Evolutionary conservation across 495 filamentous ascomycete genomes (phyloP), one percentile per base, ranked within the genome.

Genomic region (Neurospora sp.): DNA sequence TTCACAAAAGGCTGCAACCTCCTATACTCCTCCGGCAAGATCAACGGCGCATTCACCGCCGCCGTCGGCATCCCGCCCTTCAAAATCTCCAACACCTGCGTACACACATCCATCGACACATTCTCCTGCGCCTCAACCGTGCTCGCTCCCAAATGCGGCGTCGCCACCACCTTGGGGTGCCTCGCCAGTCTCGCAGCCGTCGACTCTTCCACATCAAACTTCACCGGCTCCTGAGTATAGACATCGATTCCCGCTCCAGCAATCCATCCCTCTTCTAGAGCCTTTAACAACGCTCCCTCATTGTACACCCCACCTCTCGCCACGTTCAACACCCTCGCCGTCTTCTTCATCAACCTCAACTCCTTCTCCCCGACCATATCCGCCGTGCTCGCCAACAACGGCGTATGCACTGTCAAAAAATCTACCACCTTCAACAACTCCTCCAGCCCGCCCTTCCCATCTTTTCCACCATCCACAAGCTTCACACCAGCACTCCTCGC

Each of bases 51-150:
- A 72, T 93, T 93, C 70, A 93, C 91, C 8, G 91, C 90, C 39
- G 86, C 87, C 12, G 90, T 91, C 1, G 91, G 91, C 16, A 92
- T 83, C 3, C 88, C 87, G 11, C 91, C 91, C 12, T 83, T 81
- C 35, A 93, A 76, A 71, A 93, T 91, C 69, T 87, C 83, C 8
- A 90, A 81, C n/a, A 93, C 90, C 81, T 93, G 90, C 72, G 86
- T 86, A 80, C 91, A 93, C 35, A 93, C 91, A 77, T 93, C 91
- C 46, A 92, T 84, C 35, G 87, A 89, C 16, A 93, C 91, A 76
- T 92, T 92, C 79, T 93, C 91, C 80, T 92, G 91, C 0, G 91
- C 91, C 83, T 93, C 91, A n/a, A 90, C 85, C 2, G 91, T 93
- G 14, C 87, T 90, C 10, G 91, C 91, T 6, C 91, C 91, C 1